phyloP scores from a whole-genome alignment of 1,284 basidiomycete species.

The Blastosporella zonata region DNA sequence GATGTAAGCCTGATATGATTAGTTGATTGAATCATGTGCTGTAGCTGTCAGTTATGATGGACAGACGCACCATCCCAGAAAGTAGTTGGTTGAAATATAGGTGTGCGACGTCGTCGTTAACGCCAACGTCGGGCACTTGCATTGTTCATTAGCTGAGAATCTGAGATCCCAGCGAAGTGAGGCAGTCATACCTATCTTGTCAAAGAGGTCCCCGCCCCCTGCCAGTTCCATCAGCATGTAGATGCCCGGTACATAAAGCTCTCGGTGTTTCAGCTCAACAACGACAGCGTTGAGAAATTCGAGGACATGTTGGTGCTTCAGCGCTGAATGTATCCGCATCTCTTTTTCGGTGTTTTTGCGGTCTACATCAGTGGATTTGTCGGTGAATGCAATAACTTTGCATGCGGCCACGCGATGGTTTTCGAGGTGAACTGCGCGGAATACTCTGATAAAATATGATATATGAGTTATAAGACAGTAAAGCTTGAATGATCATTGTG shows the following conservation, averaged over 20 bases:
- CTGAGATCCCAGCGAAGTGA: not conserved
- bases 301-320: conserved; percentile 84
- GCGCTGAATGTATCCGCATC: conserved; percentile 83
- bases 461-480: not conserved
- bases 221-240: conserved; percentile 95
- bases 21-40: not conserved
- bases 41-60: not conserved
- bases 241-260: conserved; percentile 69
- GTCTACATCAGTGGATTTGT: conserved; percentile 57
- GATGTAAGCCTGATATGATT: conserved; percentile 11
- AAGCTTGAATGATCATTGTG: not conserved
- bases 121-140: conserved; percentile 81
- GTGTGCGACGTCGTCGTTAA: conserved; percentile 87
- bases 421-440: conserved; percentile 71
- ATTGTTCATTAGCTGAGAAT: not conserved
- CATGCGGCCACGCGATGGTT: conserved; percentile 75
- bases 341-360: conserved; percentile 89
- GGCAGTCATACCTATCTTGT: conserved; percentile 81
- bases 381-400: conserved; percentile 73
- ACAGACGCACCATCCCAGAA: conserved; percentile 63
- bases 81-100: conserved; percentile 91
- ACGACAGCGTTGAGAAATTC: conserved; percentile 80
- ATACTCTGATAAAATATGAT: conserved; percentile 63
- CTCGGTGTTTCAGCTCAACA: conserved; percentile 64
- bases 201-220: conserved; percentile 93